These are phyloP conservation scores for Talaromyces sp. DNA, from an alignment of 2,329 filamentous ascomycete species.

Conservation along the genomic window DNA sequence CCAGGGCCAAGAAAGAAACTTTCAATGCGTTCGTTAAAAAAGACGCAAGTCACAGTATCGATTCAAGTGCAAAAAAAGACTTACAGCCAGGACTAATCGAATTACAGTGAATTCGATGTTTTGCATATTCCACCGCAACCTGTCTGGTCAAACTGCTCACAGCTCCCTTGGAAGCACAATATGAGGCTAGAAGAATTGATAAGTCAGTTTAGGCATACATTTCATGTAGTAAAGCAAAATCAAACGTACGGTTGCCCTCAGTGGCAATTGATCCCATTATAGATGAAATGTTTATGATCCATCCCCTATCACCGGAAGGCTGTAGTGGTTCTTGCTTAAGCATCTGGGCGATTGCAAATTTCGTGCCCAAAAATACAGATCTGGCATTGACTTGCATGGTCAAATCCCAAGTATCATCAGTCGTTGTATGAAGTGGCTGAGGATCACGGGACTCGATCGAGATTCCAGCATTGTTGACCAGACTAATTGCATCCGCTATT, in stretches of 20 bases:
- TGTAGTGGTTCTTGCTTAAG: constrained; percentile 43
- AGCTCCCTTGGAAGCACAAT: constrained; percentile 48
- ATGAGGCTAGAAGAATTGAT: constrained; percentile 28
- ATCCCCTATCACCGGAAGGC: constrained; percentile 43
- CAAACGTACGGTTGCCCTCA: constrained; percentile 20
- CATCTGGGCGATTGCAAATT: constrained; percentile 49
- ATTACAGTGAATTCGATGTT: constrained; percentile 42
- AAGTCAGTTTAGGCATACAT: too few species aligned
- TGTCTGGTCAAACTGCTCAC: constrained; percentile 47
- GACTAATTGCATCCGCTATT: constrained; percentile 24
- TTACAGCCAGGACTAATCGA: constrained; percentile 43
- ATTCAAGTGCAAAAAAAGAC: neutral
- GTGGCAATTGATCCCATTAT: constrained; percentile 42
- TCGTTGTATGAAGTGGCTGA: constrained; percentile 45
- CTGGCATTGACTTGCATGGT: constrained; percentile 13
- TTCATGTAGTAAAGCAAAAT: too few species aligned
- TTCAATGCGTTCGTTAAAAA: too few species aligned
- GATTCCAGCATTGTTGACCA: constrained; percentile 53
- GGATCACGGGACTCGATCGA: constrained; percentile 34
- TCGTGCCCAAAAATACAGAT: constrained; percentile 36
- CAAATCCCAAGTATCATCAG: constrained; percentile 47
- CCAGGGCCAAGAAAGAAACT: neutral
- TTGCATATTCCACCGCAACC: constrained; percentile 45
- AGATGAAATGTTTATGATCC: constrained; percentile 51
- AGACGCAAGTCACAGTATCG: neutral